Evolutionary conservation across 495 filamentous ascomycete genomes (phyloP), one percentile per base, ranked within the genome.

Genomic region (Podospora sp.): DNA sequence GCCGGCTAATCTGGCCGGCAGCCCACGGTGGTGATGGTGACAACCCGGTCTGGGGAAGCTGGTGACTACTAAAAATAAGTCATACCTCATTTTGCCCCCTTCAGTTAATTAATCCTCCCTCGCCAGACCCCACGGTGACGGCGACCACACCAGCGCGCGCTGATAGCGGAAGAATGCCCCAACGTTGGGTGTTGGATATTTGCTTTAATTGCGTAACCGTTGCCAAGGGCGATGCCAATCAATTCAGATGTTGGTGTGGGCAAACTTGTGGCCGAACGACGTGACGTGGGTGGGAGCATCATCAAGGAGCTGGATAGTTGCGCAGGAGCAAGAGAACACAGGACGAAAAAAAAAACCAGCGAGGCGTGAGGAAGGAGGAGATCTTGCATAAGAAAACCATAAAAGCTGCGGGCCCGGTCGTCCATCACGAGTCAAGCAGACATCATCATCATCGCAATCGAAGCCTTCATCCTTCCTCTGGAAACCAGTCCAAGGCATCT

Each of bases 191-290:
- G 20, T 40, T 56, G 63, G 51, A 49, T 50, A 66, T 50, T 65
- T 46, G 64, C 55, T 36, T 66, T 66, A 66, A 66, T 66, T 66
- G 64, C 64, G 33, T 46, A 66, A 53, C 52, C 49, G 63, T 58
- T 58, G 64, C 64, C 64, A 66, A 66, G 64, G 49, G 20, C 36
- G 24, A 20, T 18, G 14, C 21, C 55, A 60, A 60, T 49, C 55
- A 60, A 64, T 53, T 52, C 24, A 29, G 25, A 9, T 25, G 35
- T 51, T 49, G 56, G 55, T n/a, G 25, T 29, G 55, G 56, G 64
- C 24, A 50, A 27, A 60, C 53, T 50, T 66, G 53, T 59, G 26
- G 12, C 29, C 29, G 63, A 59, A 26, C 20, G 63, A 65, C 21
- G 35, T 49, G 51, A 57, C 63, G 35, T 49, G 63, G 51, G 36